phyloP scores from a whole-genome alignment of 2,329 filamentous ascomycete species.

The Fusarium sp. region DNA sequence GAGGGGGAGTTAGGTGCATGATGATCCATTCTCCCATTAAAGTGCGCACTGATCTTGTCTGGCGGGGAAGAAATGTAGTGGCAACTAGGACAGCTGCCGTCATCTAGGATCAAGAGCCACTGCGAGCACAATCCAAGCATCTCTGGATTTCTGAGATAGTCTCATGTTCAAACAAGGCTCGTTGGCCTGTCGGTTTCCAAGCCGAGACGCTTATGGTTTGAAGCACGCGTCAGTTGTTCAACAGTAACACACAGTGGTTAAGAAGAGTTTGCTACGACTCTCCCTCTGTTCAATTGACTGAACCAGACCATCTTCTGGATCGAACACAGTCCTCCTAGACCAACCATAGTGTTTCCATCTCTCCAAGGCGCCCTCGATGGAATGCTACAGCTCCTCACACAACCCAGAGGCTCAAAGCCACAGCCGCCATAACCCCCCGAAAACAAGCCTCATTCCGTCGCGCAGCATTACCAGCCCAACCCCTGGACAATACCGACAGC shows the following conservation, averaged over 20 bases:
- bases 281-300: background rate
- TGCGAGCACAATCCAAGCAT: background rate
- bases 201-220: background rate
- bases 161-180: background rate
- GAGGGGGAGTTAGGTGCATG: slow-evolving; percentile 21
- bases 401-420: slow-evolving; percentile 23
- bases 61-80: slow-evolving; percentile 5
- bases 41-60: background rate
- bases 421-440: slow-evolving; percentile 29
- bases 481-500: slow-evolving; percentile 33
- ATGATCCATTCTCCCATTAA: slow-evolving; percentile 21
- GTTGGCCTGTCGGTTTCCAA: background rate
- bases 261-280: background rate
- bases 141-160: background rate
- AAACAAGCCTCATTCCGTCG: slow-evolving; percentile 31
- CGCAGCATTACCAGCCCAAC: slow-evolving; percentile 18
- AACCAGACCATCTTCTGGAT: background rate
- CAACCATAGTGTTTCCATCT: background rate
- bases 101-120: too few species aligned
- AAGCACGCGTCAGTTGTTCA: background rate
- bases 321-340: background rate
- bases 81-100: background rate
- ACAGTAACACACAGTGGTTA: background rate
- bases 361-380: background rate
- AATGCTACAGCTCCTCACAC: background rate